Evolutionary conservation across 306 rosid species (phyloP).

Genomic region (Medicago ruthenica): DNA sequence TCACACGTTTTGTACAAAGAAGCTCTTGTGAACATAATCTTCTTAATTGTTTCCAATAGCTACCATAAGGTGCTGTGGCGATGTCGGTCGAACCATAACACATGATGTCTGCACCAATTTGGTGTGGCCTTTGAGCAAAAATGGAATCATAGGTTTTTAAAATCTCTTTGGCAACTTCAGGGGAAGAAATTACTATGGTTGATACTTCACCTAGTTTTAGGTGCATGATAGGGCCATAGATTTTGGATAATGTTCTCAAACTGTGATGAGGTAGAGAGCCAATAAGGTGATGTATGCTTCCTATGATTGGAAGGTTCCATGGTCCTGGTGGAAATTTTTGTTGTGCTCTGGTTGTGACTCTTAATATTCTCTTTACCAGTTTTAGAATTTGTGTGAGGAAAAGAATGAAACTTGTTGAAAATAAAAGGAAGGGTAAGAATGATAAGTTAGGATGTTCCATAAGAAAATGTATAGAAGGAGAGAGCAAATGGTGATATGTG

Average conservation of each 20-base stretch:
- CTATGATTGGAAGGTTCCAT: constrained; percentile 46
- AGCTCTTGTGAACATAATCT: constrained; percentile 43
- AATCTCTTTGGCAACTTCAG: constrained; percentile 47
- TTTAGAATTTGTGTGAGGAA: constrained; percentile 14
- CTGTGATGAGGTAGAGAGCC: constrained; percentile 36
- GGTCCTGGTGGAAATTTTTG: constrained; percentile 48
- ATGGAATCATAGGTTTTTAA: constrained; percentile 40
- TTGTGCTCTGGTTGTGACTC: not conserved
- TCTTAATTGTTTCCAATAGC: constrained; percentile 46
- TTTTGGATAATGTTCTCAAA: constrained; percentile 41
- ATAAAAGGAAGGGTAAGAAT: constrained; percentile 33
- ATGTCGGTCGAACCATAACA: constrained; percentile 32
- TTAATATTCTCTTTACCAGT: not conserved
- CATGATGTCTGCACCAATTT: constrained; percentile 35
- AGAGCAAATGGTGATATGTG: not conserved
- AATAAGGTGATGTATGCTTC: constrained; percentile 44
- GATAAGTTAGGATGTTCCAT: constrained; percentile 23
- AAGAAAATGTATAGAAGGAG: constrained; percentile 4
- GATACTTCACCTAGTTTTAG: constrained; percentile 46
- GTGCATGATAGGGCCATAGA: constrained; percentile 62
- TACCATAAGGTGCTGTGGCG: constrained; percentile 32
- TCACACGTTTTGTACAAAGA: constrained; percentile 42
- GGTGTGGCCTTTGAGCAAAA: constrained; percentile 47
- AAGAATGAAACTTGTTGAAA: constrained; percentile 24
- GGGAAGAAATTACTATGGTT: constrained; percentile 44